Conservation (phyloP, 1,284 basidiomycete genomes). For the Ceratorhiza oryzae-sativae region DNA sequence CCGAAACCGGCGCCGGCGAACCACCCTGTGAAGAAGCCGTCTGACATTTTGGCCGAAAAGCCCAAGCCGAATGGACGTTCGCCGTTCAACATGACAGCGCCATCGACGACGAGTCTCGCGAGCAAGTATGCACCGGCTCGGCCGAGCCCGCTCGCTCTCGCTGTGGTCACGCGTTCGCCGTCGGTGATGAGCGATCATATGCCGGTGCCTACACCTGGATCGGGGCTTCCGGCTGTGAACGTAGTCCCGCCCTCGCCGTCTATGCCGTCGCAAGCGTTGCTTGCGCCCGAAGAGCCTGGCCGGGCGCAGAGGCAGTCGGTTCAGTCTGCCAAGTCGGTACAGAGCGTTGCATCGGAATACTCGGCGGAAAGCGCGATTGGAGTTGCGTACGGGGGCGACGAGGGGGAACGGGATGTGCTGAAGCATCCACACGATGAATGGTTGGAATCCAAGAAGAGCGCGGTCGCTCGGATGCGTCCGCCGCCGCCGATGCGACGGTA, state of each 20-base stretch:
- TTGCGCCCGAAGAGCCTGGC: neutral
- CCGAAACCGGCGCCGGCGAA: neutral
- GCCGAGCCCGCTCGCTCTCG: constrained; percentile 18
- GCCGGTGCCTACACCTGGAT: neutral
- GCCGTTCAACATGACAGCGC: neutral
- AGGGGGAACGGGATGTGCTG: constrained; percentile 7
- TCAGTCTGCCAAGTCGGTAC: constrained; percentile 18
- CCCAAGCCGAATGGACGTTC: neutral
- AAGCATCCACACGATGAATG: constrained; percentile 12
- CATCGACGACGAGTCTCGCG: constrained; percentile 13
- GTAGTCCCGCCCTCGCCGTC: constrained; percentile 19
- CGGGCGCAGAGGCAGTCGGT: constrained; percentile 1
- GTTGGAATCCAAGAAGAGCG: neutral
- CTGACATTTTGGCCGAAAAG: constrained; percentile 15
- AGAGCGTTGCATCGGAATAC: constrained; percentile 16
- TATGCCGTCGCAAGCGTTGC: neutral
- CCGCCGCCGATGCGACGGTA: neutral
- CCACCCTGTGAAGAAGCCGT: constrained; percentile 21
- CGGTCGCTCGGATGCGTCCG: neutral
- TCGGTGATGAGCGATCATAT: constrained; percentile 6
- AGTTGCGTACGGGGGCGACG: constrained; percentile 27
- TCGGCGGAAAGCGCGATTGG: constrained; percentile 21
- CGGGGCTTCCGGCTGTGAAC: neutral
- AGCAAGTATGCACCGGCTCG: constrained; percentile 28
- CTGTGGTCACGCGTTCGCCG: constrained; percentile 4